A percentile compares a stretch with the other conserved stretches of the same genome.
Conservation (phyloP, 352 stramenopile species). For the Phytophthora cajani region DNA sequence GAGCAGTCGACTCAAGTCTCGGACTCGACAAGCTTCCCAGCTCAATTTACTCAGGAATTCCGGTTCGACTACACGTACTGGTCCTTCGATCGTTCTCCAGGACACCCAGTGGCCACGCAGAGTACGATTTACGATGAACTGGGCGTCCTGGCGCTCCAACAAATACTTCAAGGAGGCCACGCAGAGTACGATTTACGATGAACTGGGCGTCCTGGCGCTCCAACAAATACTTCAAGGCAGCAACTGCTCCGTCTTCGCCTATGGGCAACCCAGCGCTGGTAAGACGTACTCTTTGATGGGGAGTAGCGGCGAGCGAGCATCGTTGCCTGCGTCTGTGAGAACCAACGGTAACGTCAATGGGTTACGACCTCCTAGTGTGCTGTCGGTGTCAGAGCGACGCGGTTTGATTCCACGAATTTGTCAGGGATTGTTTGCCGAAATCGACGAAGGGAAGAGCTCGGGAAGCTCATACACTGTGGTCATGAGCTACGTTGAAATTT, state of each 20-base stretch:
- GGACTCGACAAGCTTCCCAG: conserved; percentile 25
- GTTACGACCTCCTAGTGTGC: not conserved
- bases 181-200: conserved; percentile 65
- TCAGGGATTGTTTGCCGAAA: conserved; percentile 60
- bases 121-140: conserved; percentile 65
- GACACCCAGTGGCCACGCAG: conserved; percentile 51
- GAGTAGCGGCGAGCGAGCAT: conserved; percentile 10
- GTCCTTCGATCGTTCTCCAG: conserved; percentile 58
- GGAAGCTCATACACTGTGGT: conserved; percentile 42
- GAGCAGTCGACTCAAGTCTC: conserved; percentile 3
- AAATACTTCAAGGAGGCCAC: conserved; percentile 60
- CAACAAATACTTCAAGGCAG: conserved; percentile 62
- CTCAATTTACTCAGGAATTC: conserved; percentile 77
- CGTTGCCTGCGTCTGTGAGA: conserved; percentile 8
- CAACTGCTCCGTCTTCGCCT: conserved; percentile 84
- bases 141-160: conserved; percentile 60
- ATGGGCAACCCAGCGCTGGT: conserved; percentile 72
- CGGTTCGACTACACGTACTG: conserved; percentile 77
- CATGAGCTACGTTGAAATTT: conserved; percentile 87
- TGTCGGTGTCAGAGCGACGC: conserved; percentile 14
- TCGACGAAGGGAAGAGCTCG: conserved; percentile 36
- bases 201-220: conserved; percentile 61
- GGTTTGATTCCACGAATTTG: conserved; percentile 75
- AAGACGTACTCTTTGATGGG: conserved; percentile 84
- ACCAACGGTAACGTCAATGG: not conserved